These are phyloP conservation scores for Boletus pseudopeckii DNA, from an alignment of 768 basidiomycete species.

Conservation along the genomic window DNA sequence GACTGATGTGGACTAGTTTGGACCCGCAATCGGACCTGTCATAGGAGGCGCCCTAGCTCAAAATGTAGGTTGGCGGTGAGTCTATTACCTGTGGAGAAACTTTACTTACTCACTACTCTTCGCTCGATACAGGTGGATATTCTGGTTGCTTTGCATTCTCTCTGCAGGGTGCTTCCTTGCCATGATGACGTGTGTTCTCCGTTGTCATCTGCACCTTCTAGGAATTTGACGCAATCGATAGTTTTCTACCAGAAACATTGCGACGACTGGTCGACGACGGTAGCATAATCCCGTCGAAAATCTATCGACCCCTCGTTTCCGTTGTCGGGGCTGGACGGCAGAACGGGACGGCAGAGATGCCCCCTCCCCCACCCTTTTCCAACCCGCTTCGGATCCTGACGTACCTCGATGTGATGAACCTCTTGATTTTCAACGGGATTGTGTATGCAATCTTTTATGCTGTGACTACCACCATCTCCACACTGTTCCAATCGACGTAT, in stretches of 20 bases:
- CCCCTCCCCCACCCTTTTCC: conserved; percentile 23
- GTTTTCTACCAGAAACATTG: conserved; percentile 24
- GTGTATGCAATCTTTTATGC: conserved; percentile 51
- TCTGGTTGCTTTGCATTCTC: conserved; percentile 21
- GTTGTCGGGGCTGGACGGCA: conserved; percentile 24
- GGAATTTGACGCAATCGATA: background rate
- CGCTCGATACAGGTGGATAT: conserved; percentile 16
- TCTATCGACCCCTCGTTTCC: conserved; percentile 28
- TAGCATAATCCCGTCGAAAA: conserved; percentile 23
- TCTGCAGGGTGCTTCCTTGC: conserved; percentile 12
- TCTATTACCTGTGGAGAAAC: background rate
- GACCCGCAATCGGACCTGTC: conserved; percentile 50
- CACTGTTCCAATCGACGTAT: conserved; percentile 50
- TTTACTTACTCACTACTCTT: background rate
- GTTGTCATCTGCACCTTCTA: background rate
- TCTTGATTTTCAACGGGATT: conserved; percentile 53
- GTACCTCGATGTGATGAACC: conserved; percentile 35
- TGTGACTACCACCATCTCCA: conserved; percentile 44
- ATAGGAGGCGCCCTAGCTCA: conserved; percentile 55
- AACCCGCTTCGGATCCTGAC: conserved; percentile 39
- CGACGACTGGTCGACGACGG: conserved; percentile 29
- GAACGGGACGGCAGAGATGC: background rate
- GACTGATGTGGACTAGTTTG: conserved; percentile 35
- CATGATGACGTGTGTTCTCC: conserved; percentile 9
- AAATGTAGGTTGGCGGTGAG: conserved; percentile 61